Percentiles rank a stretch among this genome's conserved stretches.
Conservation (phyloP, 1,284 basidiomycete species). For the Kalmanozyma brasiliensis region DNA sequence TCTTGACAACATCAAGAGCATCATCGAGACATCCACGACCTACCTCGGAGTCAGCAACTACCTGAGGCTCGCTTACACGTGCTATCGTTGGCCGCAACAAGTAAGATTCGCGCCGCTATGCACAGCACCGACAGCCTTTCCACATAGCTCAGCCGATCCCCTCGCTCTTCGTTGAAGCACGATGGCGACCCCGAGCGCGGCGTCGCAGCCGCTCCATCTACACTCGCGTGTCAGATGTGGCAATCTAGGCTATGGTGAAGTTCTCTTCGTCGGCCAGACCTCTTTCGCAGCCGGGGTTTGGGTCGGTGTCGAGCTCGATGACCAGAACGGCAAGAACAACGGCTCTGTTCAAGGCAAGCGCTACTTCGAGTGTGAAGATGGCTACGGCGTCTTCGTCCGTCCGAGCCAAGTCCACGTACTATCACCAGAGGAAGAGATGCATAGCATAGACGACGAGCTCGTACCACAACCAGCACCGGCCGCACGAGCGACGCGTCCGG, state of each 20-base stretch:
- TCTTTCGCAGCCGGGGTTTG: conserved; percentile 89
- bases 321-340: conserved; percentile 89
- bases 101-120: too few relatives aligned
- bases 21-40: conserved; percentile 4
- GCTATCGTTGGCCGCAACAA: too few relatives aligned
- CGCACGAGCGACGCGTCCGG: conserved; percentile 19
- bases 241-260: conserved; percentile 78
- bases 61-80: too few relatives aligned
- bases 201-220: conserved; percentile 50
- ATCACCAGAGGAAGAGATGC: conserved; percentile 40
- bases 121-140: not conserved
- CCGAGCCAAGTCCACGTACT: conserved; percentile 83
- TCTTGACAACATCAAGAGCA: conserved; percentile 1
- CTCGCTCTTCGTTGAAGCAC: too few relatives aligned
- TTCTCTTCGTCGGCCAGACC: conserved; percentile 85
- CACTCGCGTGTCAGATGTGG: conserved; percentile 57
- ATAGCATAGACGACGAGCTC: conserved; percentile 45
- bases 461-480: conserved; percentile 5
- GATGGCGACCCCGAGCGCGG: conserved; percentile 25
- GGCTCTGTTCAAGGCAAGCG: conserved; percentile 82
- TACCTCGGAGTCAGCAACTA: too few relatives aligned
- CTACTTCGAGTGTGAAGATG: conserved; percentile 85
- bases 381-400: conserved; percentile 89
- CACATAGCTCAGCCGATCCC: too few relatives aligned
- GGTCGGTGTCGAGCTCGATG: conserved; percentile 88